Evolutionary conservation across 208 protist genomes (phyloP).

Genomic region (Blechomonas ayalai): DNA sequence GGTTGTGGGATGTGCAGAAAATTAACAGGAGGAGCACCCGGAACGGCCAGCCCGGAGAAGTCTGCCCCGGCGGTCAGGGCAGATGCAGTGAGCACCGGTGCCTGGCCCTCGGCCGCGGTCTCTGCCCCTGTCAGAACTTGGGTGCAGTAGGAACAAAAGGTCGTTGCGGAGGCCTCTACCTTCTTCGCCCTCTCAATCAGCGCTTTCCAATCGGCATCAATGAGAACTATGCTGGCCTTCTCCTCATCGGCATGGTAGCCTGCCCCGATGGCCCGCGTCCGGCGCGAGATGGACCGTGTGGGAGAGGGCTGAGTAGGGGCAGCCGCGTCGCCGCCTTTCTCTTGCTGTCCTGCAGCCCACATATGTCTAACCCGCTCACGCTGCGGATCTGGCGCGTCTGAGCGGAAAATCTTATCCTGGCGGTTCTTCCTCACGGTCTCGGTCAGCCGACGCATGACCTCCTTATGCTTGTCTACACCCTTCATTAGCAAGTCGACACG

Average conservation of each 20-base stretch:
- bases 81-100: not conserved
- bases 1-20: no score
- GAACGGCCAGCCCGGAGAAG: not conserved
- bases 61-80: not conserved
- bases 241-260: constrained; percentile 58
- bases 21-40: not conserved
- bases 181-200: constrained; percentile 18
- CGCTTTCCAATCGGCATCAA: constrained; percentile 36
- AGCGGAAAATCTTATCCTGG: constrained; percentile 65
- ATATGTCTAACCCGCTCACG: constrained; percentile 22
- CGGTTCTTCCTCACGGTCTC: constrained; percentile 63
- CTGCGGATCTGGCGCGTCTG: constrained; percentile 31
- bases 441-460: constrained; percentile 59
- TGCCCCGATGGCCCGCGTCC: constrained; percentile 26
- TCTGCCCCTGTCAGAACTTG: not conserved
- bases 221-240: constrained; percentile 28
- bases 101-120: not conserved
- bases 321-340: not conserved
- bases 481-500: constrained; percentile 67
- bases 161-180: constrained; percentile 21
- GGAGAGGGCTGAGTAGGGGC: no score
- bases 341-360: constrained; percentile 14
- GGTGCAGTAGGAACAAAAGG: constrained; percentile 32
- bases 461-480: constrained; percentile 58
- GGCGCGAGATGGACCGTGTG: no score